Conservation (phyloP, 2,329 filamentous ascomycete species). For the Xylogone sp. region DNA sequence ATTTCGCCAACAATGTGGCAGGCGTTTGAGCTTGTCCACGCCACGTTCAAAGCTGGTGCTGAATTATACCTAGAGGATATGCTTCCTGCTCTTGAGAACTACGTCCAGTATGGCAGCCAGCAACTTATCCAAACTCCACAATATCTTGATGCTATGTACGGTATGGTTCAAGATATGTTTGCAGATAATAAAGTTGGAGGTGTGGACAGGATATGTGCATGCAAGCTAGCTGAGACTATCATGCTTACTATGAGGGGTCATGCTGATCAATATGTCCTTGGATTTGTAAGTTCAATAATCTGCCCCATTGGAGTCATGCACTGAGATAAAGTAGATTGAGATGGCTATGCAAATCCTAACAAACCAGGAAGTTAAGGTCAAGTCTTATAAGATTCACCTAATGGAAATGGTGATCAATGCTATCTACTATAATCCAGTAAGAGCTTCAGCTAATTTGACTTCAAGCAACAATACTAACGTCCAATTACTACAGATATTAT, state of each 20-base stretch:
- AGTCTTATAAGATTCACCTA: slow-evolving; percentile 90
- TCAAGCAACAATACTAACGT: slow-evolving; percentile 1
- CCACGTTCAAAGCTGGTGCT: slow-evolving; percentile 94
- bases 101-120: slow-evolving; percentile 85
- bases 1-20: slow-evolving; percentile 99
- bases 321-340: slow-evolving; percentile 46
- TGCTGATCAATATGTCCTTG: slow-evolving; percentile 82
- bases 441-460: background rate
- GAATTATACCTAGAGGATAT: slow-evolving; percentile 98
- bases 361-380: slow-evolving; percentile 76
- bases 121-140: slow-evolving; percentile 77
- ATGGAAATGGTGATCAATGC: slow-evolving; percentile 99
- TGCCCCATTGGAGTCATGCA: background rate
- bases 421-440: slow-evolving; percentile 88
- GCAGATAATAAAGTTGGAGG: slow-evolving; percentile 86
- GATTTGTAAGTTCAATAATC: slow-evolving; percentile 51
- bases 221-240: slow-evolving; percentile 94
- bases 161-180: slow-evolving; percentile 96
- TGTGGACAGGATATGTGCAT: slow-evolving; percentile 93
- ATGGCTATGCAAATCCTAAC: slow-evolving; percentile 83
- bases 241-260: slow-evolving; percentile 91
- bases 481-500: slow-evolving; percentile 44
- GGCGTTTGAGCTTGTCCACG: slow-evolving; percentile 93
- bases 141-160: slow-evolving; percentile 83
- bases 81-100: slow-evolving; percentile 97